Evolutionary conservation across 169 alveolate genomes (phyloP), one percentile per base, ranked within the genome.

Genomic region (Ichthyophthirius multifiliis): DNA sequence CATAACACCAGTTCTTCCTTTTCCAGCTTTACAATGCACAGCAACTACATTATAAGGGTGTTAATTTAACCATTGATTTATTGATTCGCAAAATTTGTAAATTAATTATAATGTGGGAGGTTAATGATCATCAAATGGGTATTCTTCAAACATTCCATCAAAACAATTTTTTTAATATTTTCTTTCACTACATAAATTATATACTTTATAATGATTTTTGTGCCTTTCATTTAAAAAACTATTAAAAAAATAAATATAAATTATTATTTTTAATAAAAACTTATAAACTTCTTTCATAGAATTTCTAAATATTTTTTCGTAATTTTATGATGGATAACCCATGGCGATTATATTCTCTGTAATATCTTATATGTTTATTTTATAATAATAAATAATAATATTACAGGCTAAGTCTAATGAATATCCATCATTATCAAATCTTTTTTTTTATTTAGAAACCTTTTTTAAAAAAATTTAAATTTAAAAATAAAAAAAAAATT

Each of bases 251-350:
- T 20, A 27, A 16, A 55, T 10, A 55, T 55, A 1, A 55, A 27
- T 0, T 7, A 55, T 27, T 6, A 1, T 16, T 23, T 55, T 27
- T 55, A 13, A 34, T 18, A 55, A 55, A 27, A 27, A 55, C 45
- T 84, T 87, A 55, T 84, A 62, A 5, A 94, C 96, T 67, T 96
- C 98, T 35, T 84, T 83, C 90, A 94, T 83, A 5, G 98, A 93
- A 84, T 96, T 96, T 71, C 99, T 84, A 82, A 93, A 95, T 5
- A 92, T 76, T 4, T 92, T 87, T 82, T 94, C 98, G 10, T 92
- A 62, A n/a, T 94, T 92, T 44, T 88, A 87, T 5, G 97, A 86
- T 10, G 98, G 99, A 75, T 84, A 95, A 7, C 98, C 98, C 98
- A 96, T 95, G 0, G 98, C 98, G 12, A 96, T 96, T 41, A 96